Conservation (phyloP, 768 basidiomycete species). For the Pleurotus tuoliensis region DNA sequence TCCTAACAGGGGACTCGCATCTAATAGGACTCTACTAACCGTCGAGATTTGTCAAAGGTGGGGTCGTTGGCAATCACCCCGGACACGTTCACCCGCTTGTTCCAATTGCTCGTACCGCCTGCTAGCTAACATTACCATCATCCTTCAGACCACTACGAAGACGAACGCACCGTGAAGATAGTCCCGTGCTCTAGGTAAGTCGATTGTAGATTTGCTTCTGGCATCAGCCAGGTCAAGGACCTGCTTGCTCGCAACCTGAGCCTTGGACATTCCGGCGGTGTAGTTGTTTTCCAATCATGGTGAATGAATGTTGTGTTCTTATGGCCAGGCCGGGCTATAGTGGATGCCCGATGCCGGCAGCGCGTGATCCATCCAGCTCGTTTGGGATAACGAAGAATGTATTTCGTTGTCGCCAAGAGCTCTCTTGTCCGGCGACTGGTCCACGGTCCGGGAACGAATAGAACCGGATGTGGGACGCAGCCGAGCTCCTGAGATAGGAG, state of each 20-base stretch:
- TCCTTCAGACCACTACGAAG: not conserved
- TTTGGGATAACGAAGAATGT: no score
- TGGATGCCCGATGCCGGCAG: not conserved
- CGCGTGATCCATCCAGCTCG: no score
- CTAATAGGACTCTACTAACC: slow-evolving; percentile 31
- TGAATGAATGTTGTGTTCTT: no score
- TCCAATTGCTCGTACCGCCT: slow-evolving; percentile 53
- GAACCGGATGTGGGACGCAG: no score
- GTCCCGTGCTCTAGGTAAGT: slow-evolving; percentile 37
- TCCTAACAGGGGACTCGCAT: not conserved
- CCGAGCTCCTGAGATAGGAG: no score
- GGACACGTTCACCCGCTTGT: slow-evolving; percentile 40
- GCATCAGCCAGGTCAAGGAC: slow-evolving; percentile 54
- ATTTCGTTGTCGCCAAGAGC: no score
- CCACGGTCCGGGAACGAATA: no score
- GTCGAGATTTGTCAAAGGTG: slow-evolving; percentile 53
- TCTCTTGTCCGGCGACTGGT: no score
- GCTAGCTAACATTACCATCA: slow-evolving; percentile 8
- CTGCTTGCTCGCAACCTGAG: slow-evolving; percentile 38
- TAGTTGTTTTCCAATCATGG: no score
- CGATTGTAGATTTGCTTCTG: slow-evolving; percentile 37
- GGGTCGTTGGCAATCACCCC: slow-evolving; percentile 48
- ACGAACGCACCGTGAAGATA: slow-evolving; percentile 46
- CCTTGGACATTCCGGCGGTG: slow-evolving; percentile 5
- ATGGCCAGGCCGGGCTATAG: not conserved